Evolutionary conservation across 2,329 filamentous ascomycete genomes (phyloP), one percentile per base, ranked within the genome.

Genomic region (Phaeosphaeria sp.): DNA sequence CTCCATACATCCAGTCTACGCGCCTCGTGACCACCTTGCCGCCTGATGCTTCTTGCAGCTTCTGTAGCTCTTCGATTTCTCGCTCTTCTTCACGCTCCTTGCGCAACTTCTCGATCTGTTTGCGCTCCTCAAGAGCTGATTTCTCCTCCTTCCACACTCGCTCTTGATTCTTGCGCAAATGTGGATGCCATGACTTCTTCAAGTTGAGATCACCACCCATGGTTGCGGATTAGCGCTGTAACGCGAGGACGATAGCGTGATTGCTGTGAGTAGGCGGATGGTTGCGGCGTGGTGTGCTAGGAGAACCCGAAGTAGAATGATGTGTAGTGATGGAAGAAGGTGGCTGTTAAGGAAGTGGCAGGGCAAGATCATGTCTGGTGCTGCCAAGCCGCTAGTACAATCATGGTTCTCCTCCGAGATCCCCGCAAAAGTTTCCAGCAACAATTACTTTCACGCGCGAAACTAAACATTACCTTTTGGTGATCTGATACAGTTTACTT

Each of bases 1-100:
- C 94, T 68, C 90, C 88, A 79, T 99, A 99, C 92, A 99, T 97
- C 92, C 95, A 99, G 71, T 98, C 95, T 23, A 99, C 94, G 36
- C 93, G 88, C 68, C 94, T 89, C 27, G 90, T 81, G 52, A 90
- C 85, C 72, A 92, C 93, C 69, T 86, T 87, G 55, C 93, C 93
- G 39, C 95, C 95, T 0, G 93, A 90, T 2, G 90, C 89, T 78
- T 97, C 95, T 55, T 97, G 92, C 65, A 98, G 85, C 52, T 89
- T 87, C 77, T 97, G 91, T 1, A 98, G 87, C 76, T 98, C 93
- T 77, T 97, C 92, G 65, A 97, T 91, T 48, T 91, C 89, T 47
- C 93, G 89, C 80, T 99, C 96, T 76, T 98, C 93, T 66, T 93
- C 92, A 65, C 96, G 89, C 79, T 99, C 95, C 72, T 96, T 93